Evolutionary conservation across 306 rosid species (phyloP).

Genomic region (Castanea crenata): DNA sequence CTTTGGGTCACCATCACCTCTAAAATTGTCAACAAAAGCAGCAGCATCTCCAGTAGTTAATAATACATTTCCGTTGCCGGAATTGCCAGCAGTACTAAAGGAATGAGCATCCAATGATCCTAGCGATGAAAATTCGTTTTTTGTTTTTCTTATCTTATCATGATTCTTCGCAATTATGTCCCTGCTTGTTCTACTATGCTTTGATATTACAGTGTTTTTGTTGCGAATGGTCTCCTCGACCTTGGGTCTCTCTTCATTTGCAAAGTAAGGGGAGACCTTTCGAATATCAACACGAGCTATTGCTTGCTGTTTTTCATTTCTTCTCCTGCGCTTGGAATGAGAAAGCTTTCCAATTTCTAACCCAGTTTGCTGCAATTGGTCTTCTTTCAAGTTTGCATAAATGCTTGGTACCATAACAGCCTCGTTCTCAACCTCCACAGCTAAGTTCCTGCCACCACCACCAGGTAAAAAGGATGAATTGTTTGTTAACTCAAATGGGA

Average conservation of each 20-base stretch:
- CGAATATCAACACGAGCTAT: background rate
- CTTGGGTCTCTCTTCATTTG: no score
- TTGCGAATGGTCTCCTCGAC: no score
- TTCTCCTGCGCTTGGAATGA: background rate
- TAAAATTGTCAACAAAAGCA: background rate
- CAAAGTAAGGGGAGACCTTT: slow-evolving; percentile 26
- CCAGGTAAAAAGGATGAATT: background rate
- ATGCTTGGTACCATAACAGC: background rate
- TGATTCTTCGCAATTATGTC: no score
- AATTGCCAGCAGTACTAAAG: no score
- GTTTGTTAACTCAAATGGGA: background rate
- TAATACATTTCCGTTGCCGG: background rate
- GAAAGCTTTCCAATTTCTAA: background rate
- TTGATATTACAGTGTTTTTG: no score
- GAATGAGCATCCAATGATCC: no score
- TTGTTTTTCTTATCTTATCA: no score
- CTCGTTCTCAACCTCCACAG: background rate
- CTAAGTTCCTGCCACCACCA: background rate
- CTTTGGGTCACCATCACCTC: background rate
- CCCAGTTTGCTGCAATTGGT: background rate
- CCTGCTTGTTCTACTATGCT: no score
- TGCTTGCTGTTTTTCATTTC: background rate
- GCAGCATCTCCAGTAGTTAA: background rate
- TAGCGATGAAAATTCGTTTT: no score
- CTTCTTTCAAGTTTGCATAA: background rate